Evolutionary conservation across 2,329 filamentous ascomycete genomes (phyloP), one percentile per base, ranked within the genome.

Genomic region (Mollisiaceae sp.): DNA sequence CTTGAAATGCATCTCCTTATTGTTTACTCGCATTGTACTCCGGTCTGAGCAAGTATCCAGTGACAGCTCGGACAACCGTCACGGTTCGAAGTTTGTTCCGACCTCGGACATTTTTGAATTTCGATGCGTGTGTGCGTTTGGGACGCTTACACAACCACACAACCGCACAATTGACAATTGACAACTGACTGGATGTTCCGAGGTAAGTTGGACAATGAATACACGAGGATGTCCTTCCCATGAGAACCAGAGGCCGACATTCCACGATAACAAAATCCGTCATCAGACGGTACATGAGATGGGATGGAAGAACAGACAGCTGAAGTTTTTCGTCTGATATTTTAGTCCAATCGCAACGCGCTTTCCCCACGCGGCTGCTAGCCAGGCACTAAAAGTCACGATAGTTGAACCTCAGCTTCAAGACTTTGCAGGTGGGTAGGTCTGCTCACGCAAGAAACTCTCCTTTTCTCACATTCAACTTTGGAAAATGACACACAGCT

Each of bases 401-500:
- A 54, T 54, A 35, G 50, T 54, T 54, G 50, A 54, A 54, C 24
- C 24, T 54, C 50, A 54, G 32, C 50, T 54, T 54, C 45, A 35
- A 32, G 11, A 18, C 45, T 54, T 54, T 15, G 9, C 15, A 47
- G n/a, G 20, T 54, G 27, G 12, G 11, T 15, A 32, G 11, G 15
- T 35, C 3, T 27, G 14, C n/a, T 1, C 22, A 22, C 45, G 3
- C 22, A n/a, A 32, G n/a, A 4, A 54, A 35, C 50, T 52, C 15
- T 54, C 22, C 50, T 54, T 4, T 35, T 35, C 14, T 24, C 9
- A 8, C 50, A 5, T 32, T 14, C 24, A 54, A n/a, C 22, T 24
- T 32, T 27, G 47, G 20, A 52, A 52, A 18, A 45, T 3, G n/a
- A 2, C 2, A n/a, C 47, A 27, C 47, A 8, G 2, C 22, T 27